Conservation (phyloP, 106 monocot genomes). For the Cymbidium sinense region DNA sequence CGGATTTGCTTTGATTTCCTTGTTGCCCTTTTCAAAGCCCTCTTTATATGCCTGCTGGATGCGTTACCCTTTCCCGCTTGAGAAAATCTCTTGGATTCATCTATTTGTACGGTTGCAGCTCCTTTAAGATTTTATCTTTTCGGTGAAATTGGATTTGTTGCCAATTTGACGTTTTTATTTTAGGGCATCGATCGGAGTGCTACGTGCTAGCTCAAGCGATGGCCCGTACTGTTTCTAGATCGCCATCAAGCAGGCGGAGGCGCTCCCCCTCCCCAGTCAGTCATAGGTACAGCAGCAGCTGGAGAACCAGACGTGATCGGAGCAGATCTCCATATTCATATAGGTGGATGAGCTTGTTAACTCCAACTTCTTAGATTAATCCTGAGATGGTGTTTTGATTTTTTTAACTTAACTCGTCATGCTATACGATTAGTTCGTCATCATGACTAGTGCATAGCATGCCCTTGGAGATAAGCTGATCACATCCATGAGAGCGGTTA, state of each 20-base stretch:
- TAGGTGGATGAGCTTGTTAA: conserved; percentile 57
- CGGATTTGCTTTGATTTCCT: background rate
- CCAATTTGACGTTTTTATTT: background rate
- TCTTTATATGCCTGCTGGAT: background rate
- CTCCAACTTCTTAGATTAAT: background rate
- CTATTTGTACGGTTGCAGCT: background rate
- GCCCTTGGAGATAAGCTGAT: background rate
- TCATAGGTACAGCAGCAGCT: conserved; percentile 34
- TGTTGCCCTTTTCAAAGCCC: background rate
- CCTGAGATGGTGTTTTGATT: background rate
- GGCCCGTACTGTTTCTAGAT: conserved; percentile 62
- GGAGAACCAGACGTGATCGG: conserved; percentile 76
- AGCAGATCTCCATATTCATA: conserved; percentile 90
- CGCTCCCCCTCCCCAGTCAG: conserved; percentile 76
- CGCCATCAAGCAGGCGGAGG: conserved; percentile 67
- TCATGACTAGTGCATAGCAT: background rate
- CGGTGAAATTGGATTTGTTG: background rate
- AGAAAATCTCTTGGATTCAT: background rate
- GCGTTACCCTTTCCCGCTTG: background rate
- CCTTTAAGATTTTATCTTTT: background rate
- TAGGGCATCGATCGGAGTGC: background rate
- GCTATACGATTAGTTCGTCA: background rate
- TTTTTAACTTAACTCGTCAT: background rate
- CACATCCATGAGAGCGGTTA: background rate
- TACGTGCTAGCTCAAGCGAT: conserved; percentile 21